phyloP scores from a whole-genome alignment of 441 rosid genomes.

The Adansonia gregorii region DNA sequence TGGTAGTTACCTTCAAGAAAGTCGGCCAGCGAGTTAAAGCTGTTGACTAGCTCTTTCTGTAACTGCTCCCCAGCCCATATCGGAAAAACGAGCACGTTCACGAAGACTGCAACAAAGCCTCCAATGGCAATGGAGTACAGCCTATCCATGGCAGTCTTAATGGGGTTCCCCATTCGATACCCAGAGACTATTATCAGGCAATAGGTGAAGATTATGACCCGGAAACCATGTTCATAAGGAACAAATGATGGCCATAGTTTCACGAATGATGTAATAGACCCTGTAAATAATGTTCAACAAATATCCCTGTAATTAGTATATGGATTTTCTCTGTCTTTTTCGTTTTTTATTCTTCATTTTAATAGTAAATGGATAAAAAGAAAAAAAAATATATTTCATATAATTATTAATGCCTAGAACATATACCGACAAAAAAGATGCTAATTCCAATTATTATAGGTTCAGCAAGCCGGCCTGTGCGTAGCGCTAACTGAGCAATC shows the following conservation, averaged over 20 bases:
- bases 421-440: constrained; percentile 63
- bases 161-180: constrained; percentile 64
- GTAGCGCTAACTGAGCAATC: constrained; percentile 49
- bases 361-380: neutral
- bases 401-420: constrained; percentile 6
- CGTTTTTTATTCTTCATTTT: neutral
- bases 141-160: constrained; percentile 64
- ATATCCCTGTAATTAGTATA: neutral
- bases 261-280: constrained; percentile 64
- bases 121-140: constrained; percentile 71
- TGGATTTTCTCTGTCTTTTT: neutral
- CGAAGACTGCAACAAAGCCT: constrained; percentile 62
- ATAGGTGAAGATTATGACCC: constrained; percentile 64
- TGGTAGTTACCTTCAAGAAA: constrained; percentile 58
- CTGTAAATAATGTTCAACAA: constrained; percentile 38
- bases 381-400: neutral
- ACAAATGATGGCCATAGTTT: constrained; percentile 66
- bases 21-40: constrained; percentile 57
- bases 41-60: constrained; percentile 55
- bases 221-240: constrained; percentile 70
- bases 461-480: constrained; percentile 48
- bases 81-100: constrained; percentile 62
- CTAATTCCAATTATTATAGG: constrained; percentile 64
- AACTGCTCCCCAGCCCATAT: constrained; percentile 70
- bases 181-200: constrained; percentile 69